These are phyloP conservation scores for Sclerotiophoma versabilis DNA, from an alignment of 2,329 filamentous ascomycete genomes.

Conservation along the genomic window DNA sequence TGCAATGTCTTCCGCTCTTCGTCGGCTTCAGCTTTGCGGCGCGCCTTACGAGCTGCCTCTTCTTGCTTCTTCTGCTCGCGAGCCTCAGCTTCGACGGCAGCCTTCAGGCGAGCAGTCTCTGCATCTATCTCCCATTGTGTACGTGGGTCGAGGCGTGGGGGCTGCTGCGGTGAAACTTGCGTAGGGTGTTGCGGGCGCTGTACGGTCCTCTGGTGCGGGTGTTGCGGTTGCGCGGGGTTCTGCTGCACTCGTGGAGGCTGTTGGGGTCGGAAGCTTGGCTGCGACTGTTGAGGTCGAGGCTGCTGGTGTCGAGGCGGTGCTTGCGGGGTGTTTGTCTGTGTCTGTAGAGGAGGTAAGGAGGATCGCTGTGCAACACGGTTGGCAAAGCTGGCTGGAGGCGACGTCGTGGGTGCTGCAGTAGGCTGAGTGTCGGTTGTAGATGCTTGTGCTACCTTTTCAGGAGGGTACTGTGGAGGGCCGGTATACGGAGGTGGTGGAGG, in stretches of 20 bases:
- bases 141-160: conserved; percentile 54
- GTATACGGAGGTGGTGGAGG: conserved; percentile 35
- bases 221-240: conserved; percentile 1
- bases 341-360: conserved; percentile 40
- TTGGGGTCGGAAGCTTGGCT: not conserved
- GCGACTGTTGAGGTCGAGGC: conserved; percentile 8
- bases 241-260: conserved; percentile 17
- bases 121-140: conserved; percentile 61
- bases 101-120: conserved; percentile 57
- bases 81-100: conserved; percentile 54
- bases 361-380: conserved; percentile 34
- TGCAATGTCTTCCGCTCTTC: conserved; percentile 53
- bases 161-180: conserved; percentile 30
- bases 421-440: not conserved
- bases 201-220: conserved; percentile 43
- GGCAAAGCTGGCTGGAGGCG: conserved; percentile 5
- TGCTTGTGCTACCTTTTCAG: conserved; percentile 30
- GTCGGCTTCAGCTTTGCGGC: conserved; percentile 64
- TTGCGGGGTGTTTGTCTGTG: conserved; percentile 13
- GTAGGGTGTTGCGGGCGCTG: conserved; percentile 41
- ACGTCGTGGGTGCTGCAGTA: not conserved
- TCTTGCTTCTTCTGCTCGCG: conserved; percentile 56
- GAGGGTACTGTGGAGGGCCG: conserved; percentile 30
- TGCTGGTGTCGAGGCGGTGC: conserved; percentile 1
- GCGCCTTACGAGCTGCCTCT: conserved; percentile 59